Percentiles rank a stretch among this genome's conserved stretches.
Evolutionary conservation across 2,329 filamentous ascomycete species (phyloP).

Genomic region (Nectriaceae sp.): DNA sequence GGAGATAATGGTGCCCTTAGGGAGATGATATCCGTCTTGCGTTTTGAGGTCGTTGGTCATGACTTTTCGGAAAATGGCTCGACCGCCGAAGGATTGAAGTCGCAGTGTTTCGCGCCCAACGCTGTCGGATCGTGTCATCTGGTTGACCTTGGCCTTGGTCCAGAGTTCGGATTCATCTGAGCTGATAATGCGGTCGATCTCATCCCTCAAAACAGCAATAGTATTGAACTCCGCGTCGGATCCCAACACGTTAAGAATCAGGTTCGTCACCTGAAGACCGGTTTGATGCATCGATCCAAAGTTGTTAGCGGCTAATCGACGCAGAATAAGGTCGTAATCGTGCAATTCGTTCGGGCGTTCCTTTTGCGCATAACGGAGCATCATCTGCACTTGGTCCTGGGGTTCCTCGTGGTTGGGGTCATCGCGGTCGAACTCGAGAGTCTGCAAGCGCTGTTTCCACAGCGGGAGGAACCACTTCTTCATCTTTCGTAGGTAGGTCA

Average conservation of each 20-base stretch:
- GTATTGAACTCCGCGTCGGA: slow-evolving; percentile 40
- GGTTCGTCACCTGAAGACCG: slow-evolving; percentile 40
- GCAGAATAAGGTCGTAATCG: slow-evolving; percentile 30
- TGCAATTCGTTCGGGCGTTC: slow-evolving; percentile 40
- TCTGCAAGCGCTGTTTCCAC: slow-evolving; percentile 16
- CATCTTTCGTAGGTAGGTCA: slow-evolving; percentile 25
- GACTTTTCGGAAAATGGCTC: slow-evolving; percentile 32
- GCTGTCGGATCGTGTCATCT: slow-evolving; percentile 44
- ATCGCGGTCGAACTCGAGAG: neutral
- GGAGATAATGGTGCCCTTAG: slow-evolving; percentile 34
- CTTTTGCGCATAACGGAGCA: slow-evolving; percentile 40
- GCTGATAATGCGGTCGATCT: slow-evolving; percentile 35
- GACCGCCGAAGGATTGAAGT: slow-evolving; percentile 32
- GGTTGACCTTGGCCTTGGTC: slow-evolving; percentile 40
- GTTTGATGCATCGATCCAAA: slow-evolving; percentile 44
- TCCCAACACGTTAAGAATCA: slow-evolving; percentile 39
- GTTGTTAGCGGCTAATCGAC: slow-evolving; percentile 35
- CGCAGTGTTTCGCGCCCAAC: slow-evolving; percentile 45
- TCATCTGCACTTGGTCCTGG: slow-evolving; percentile 43
- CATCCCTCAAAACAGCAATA: slow-evolving; percentile 38
- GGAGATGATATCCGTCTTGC: slow-evolving; percentile 33
- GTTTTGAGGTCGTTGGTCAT: slow-evolving; percentile 31
- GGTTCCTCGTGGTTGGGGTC: slow-evolving; percentile 26
- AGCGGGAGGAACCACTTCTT: slow-evolving; percentile 29
- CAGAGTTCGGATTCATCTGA: slow-evolving; percentile 30